Evolutionary conservation across 768 basidiomycete genomes (phyloP).

Genomic region (Phaeotremella skinneri): DNA sequence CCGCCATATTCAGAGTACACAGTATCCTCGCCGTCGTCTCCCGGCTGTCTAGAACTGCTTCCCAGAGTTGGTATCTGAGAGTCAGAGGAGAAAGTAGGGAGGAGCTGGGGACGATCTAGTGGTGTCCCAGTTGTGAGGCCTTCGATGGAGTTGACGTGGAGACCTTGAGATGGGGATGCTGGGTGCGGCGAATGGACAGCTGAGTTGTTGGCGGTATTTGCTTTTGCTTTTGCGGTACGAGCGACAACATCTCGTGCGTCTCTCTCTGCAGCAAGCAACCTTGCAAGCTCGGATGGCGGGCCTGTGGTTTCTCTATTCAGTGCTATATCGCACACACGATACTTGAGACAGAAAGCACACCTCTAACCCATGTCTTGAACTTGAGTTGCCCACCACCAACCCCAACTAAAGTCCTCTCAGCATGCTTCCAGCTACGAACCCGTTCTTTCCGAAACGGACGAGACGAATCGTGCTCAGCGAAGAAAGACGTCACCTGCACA

Average conservation of each 20-base stretch:
- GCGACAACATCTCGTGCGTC: constrained; percentile 34
- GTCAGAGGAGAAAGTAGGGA: constrained; percentile 15
- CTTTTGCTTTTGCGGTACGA: constrained; percentile 19
- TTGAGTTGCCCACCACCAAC: constrained; percentile 39
- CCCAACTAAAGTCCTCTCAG: constrained; percentile 20
- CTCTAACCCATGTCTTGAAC: constrained; percentile 33
- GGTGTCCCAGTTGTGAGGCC: not conserved
- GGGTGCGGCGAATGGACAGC: not conserved
- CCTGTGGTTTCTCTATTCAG: constrained; percentile 16
- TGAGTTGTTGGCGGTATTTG: constrained; percentile 11
- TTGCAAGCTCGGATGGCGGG: constrained; percentile 34
- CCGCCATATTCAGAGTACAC: not conserved
- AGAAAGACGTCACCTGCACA: constrained; percentile 34
- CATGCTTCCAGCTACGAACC: constrained; percentile 28
- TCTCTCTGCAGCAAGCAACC: constrained; percentile 35
- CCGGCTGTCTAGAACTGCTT: constrained; percentile 1
- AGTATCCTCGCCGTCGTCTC: not conserved
- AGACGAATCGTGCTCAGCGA: constrained; percentile 29
- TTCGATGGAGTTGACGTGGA: constrained; percentile 1
- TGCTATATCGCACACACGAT: not conserved
- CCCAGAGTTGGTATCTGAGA: constrained; percentile 9
- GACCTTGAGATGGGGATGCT: not conserved
- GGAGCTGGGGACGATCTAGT: constrained; percentile 16
- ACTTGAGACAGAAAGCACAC: constrained; percentile 14
- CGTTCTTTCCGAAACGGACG: constrained; percentile 38